A percentile compares a stretch with the other conserved stretches of the same genome.
Evolutionary conservation across 176 grass and related monocot genomes (phyloP).

Genomic region (Carex myosuroides): DNA sequence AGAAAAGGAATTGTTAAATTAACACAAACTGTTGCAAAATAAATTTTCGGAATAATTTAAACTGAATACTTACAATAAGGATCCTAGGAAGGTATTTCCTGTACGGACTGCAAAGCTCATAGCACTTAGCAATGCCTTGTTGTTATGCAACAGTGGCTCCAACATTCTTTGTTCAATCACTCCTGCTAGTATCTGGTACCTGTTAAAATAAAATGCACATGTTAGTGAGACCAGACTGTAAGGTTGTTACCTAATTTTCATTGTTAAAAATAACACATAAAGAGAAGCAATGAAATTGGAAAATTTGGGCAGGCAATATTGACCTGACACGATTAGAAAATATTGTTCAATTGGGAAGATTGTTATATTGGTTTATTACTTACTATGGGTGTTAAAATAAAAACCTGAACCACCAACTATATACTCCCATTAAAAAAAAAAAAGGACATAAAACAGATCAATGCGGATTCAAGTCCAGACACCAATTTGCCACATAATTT

Average conservation of each 20-base stretch:
- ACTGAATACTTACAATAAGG: conserved; percentile 58
- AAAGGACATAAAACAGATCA: not conserved
- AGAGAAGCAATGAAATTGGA: not conserved
- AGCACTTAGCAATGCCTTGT: conserved; percentile 55
- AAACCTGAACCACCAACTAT: not conserved
- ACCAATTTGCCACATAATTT: not conserved
- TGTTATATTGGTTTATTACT: not conserved
- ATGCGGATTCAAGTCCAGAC: not conserved
- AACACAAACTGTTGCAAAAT: not conserved
- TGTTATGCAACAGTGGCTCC: conserved; percentile 75
- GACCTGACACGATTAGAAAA: too few species aligned
- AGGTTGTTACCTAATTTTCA: not conserved
- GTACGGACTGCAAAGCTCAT: conserved; percentile 93
- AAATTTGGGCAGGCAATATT: too few species aligned
- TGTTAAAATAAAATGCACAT: conserved; percentile 32
- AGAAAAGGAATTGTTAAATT: conserved; percentile 27
- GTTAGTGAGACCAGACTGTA: not conserved
- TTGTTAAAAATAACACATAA: not conserved
- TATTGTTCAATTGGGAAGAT: not conserved
- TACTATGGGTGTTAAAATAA: not conserved
- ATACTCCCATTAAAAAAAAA: not conserved
- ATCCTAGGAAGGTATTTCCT: conserved; percentile 94
- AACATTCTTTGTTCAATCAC: conserved; percentile 93
- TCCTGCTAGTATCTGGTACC: conserved; percentile 82
- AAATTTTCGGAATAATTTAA: not conserved